These are phyloP conservation scores for Porodaedalea pini DNA, from an alignment of 1,284 basidiomycete species.

Conservation along the genomic window DNA sequence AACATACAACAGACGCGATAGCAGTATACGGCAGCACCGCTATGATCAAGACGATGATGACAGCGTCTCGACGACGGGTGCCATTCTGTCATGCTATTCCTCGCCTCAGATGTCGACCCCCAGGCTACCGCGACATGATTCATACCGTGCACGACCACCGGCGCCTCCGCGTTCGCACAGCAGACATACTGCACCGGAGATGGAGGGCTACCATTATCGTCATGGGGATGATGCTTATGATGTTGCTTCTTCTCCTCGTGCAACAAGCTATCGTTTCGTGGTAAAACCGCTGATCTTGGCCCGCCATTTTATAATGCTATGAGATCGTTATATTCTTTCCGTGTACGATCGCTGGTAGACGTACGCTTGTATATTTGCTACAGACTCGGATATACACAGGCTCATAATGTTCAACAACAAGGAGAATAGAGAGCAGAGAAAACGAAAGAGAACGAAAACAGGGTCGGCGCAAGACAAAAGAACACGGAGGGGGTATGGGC, in stretches of 20 bases:
- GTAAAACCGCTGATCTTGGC: neutral
- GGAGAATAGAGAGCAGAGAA: neutral
- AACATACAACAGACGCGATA: neutral
- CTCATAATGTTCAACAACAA: neutral
- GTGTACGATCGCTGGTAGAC: slow-evolving; percentile 2
- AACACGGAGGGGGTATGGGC: too few relatives aligned
- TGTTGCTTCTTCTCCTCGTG: neutral
- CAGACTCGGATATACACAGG: neutral
- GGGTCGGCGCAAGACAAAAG: neutral
- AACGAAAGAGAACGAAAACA: neutral
- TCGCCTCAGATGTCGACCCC: neutral
- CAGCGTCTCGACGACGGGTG: slow-evolving; percentile 1
- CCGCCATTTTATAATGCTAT: neutral
- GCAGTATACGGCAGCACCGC: neutral
- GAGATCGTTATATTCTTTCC: neutral
- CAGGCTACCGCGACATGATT: neutral
- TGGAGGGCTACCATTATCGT: neutral
- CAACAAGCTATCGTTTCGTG: slow-evolving; percentile 1
- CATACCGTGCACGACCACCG: neutral
- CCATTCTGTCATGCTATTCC: slow-evolving; percentile 3
- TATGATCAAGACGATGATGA: neutral
- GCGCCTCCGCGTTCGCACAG: slow-evolving; percentile 9
- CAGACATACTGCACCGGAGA: slow-evolving; percentile 3
- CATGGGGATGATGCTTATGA: slow-evolving; percentile 6
- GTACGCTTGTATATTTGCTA: neutral